phyloP scores from a whole-genome alignment of 768 basidiomycete species.

The Xerocomus spinulosus region DNA sequence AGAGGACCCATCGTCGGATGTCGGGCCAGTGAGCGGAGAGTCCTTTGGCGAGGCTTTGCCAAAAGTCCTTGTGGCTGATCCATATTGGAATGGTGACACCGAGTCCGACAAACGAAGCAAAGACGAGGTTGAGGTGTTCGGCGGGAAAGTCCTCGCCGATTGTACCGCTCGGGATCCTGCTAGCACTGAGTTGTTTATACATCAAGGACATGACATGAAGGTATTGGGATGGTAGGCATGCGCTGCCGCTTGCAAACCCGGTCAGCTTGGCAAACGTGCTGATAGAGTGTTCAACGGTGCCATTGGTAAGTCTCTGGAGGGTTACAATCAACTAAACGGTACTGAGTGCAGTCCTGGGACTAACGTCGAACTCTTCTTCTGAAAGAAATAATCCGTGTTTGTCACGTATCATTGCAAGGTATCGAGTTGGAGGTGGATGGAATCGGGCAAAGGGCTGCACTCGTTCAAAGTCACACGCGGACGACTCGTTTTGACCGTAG shows the following conservation, averaged over 20 bases:
- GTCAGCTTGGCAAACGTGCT: slow-evolving; percentile 13
- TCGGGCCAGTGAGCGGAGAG: slow-evolving; percentile 20
- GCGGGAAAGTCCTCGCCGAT: slow-evolving; percentile 2
- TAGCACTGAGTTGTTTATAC: slow-evolving; percentile 18
- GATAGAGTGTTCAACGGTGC: slow-evolving; percentile 9
- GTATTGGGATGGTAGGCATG: slow-evolving; percentile 21
- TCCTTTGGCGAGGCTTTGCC: slow-evolving; percentile 9
- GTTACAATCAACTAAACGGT: background rate
- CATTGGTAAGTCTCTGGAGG: slow-evolving; percentile 11
- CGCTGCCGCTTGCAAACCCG: slow-evolving; percentile 5
- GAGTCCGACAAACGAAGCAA: slow-evolving; percentile 16
- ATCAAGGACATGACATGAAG: slow-evolving; percentile 18
- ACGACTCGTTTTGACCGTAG: no score
- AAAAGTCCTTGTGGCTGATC: slow-evolving; percentile 14
- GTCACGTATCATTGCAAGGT: no score
- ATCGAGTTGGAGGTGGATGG: no score
- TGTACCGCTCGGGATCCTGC: slow-evolving; percentile 16
- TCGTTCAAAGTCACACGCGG: no score
- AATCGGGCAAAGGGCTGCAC: no score
- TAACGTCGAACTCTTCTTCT: slow-evolving; percentile 20
- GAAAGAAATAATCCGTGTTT: slow-evolving; percentile 1
- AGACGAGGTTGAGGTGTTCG: slow-evolving; percentile 10
- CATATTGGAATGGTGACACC: slow-evolving; percentile 24
- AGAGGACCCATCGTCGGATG: slow-evolving; percentile 27
- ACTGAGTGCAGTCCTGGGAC: background rate